These are phyloP conservation scores for Xylariaceae sp. DNA, from an alignment of 2,329 filamentous ascomycete species.

Conservation along the genomic window DNA sequence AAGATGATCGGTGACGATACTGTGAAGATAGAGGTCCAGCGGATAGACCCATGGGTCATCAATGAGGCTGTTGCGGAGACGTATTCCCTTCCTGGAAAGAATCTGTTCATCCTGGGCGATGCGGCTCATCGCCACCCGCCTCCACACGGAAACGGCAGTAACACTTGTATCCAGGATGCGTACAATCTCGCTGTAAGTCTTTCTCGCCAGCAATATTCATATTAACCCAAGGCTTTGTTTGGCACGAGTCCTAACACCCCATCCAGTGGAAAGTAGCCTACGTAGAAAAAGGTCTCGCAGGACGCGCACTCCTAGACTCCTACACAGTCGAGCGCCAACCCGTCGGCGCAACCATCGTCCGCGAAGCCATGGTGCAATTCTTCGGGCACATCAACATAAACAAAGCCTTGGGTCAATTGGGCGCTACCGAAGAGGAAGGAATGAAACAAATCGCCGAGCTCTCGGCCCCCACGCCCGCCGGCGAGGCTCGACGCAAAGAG, in stretches of 20 bases:
- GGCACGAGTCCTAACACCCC: background rate
- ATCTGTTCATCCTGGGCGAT: slow-evolving; percentile 49
- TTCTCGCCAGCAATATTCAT: background rate
- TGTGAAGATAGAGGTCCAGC: slow-evolving; percentile 45
- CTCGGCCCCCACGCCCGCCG: slow-evolving; percentile 30
- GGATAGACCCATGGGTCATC: slow-evolving; percentile 53
- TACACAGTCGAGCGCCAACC: slow-evolving; percentile 45
- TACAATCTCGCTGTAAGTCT: slow-evolving; percentile 42
- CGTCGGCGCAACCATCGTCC: slow-evolving; percentile 42
- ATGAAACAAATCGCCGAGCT: slow-evolving; percentile 32
- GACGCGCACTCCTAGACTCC: slow-evolving; percentile 36
- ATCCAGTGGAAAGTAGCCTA: slow-evolving; percentile 46
- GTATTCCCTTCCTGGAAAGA: slow-evolving; percentile 47
- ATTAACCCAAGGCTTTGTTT: background rate
- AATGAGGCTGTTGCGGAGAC: slow-evolving; percentile 56
- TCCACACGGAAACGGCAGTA: slow-evolving; percentile 50
- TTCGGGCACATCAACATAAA: slow-evolving; percentile 45
- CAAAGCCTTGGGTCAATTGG: slow-evolving; percentile 41
- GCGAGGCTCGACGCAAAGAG: slow-evolving; percentile 31
- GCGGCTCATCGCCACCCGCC: slow-evolving; percentile 55
- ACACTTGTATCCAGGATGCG: slow-evolving; percentile 54
- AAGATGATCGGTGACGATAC: slow-evolving; percentile 46
- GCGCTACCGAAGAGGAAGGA: slow-evolving; percentile 36
- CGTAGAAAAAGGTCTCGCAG: slow-evolving; percentile 37
- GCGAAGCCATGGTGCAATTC: slow-evolving; percentile 51